Evolutionary conservation across 768 basidiomycete genomes (phyloP), one percentile per base, ranked within the genome.

Genomic region (Amanita phalloides): DNA sequence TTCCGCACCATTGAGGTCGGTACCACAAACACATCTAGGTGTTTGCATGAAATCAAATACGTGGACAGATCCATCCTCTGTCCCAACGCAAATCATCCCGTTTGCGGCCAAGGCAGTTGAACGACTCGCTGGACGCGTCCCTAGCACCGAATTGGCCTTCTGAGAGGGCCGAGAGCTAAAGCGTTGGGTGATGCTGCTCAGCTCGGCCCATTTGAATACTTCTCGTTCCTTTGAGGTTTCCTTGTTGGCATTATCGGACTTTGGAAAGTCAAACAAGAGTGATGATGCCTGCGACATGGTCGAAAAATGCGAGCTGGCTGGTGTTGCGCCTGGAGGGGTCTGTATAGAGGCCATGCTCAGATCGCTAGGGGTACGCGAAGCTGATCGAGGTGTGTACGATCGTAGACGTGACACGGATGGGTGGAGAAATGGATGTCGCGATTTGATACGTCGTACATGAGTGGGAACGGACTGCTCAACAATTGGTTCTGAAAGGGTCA

Each of bases 21-120:
- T 79, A 7, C 90, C 90, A 57, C 92, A 91, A 8, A 94, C 70
- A 57, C 83, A 81, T 57, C 80, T 80, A 55, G 95, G 61, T 5
- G 81, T 82, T 64, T 98, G 95, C 60, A 84, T 84, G 63, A 96
- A 97, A 65, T 92, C 90, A 64, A 90, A 94, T 1, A 97, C 85
- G 45, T 81, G 74, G 39, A 88, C 73, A 60, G 76, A 81, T 10
- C 94, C 96, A 28, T 71, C 71, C 43, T 84, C 81, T 6, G 88
- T 93, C 13, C 96, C 96, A 6, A 97, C 70, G 57, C 92, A 96
- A 32, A 99, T 79, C 51, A 94, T 68, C 0, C 93, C 94, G 59
- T 89, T 90, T 10, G 88, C 86, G 8, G 86, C 81, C 51, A 97
- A 64, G 7, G 86, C 87, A 0, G 85, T 92, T 4, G 95, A 93